Evolutionary conservation across 73 alveolate species (phyloP).

Genomic region (Durusdinium trenchii): DNA sequence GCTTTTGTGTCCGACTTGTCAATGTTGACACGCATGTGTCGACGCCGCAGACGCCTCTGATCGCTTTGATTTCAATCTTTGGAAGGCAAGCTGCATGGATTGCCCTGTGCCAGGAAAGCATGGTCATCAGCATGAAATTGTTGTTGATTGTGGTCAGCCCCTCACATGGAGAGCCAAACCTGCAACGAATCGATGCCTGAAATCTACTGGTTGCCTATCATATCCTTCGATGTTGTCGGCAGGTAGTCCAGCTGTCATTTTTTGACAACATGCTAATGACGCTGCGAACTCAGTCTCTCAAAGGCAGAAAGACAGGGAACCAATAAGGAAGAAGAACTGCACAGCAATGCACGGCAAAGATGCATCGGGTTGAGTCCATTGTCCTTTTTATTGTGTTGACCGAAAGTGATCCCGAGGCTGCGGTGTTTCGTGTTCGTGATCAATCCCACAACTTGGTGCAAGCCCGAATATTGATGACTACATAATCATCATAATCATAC

Average conservation of each 20-base stretch:
- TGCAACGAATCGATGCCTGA: no score
- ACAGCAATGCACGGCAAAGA: no score
- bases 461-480: background rate
- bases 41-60: no score
- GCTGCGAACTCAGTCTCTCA: constrained; percentile 5
- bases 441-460: constrained; percentile 84
- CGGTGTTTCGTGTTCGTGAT: constrained; percentile 76
- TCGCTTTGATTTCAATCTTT: no score
- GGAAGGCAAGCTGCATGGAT: background rate
- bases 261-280: constrained; percentile 93
- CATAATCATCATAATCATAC: no score
- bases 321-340: no score
- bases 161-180: background rate
- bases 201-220: background rate
- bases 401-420: constrained; percentile 51
- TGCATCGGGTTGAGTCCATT: no score
- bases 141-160: constrained; percentile 58
- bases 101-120: constrained; percentile 69
- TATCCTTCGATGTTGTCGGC: background rate
- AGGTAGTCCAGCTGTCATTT: constrained; percentile 93
- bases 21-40: background rate
- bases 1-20: background rate
- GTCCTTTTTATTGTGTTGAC: no score
- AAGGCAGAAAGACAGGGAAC: no score
- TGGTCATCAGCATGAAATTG: constrained; percentile 92